A percentile compares a stretch with the other conserved stretches of the same genome.
Conservation (phyloP, 192 early-diverging fungal genomes). For the Mortierella antarctica region DNA sequence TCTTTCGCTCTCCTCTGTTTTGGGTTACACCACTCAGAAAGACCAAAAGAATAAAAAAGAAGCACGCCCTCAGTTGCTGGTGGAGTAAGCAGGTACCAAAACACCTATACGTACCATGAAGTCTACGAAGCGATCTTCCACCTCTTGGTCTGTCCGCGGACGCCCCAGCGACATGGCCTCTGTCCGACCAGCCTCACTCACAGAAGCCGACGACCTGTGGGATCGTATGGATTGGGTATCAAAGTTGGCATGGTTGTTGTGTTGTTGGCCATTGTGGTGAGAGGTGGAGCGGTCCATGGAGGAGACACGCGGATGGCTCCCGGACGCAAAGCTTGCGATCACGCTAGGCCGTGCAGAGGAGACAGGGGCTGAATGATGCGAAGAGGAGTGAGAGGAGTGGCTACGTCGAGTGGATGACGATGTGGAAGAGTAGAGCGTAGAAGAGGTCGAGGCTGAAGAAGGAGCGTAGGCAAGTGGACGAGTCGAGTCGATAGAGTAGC, state of each 20-base stretch:
- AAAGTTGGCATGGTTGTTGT: conserved; percentile 9
- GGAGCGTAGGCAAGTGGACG: background rate
- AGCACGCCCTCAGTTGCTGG: background rate
- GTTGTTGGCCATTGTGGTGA: background rate
- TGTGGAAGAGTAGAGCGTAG: background rate
- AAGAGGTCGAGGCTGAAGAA: conserved; percentile 7
- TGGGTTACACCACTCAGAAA: background rate
- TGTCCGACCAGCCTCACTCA: conserved; percentile 36
- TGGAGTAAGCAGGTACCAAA: background rate
- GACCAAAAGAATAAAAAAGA: background rate
- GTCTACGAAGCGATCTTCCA: conserved; percentile 65
- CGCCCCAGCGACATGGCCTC: conserved; percentile 45
- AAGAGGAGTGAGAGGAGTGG: conserved; percentile 1
- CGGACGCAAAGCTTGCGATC: conserved; percentile 10
- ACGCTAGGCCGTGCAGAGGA: conserved; percentile 8
- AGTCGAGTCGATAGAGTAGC: conserved; percentile 2
- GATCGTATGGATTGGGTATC: conserved; percentile 40
- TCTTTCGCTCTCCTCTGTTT: too few relatives aligned
- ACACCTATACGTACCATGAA: conserved; percentile 57
- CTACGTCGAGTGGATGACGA: background rate
- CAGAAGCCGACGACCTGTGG: conserved; percentile 26
- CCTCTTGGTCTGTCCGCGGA: conserved; percentile 56
- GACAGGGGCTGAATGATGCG: background rate
- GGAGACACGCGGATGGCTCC: conserved; percentile 10
- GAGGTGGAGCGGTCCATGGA: conserved; percentile 40